Evolutionary conservation across 1,284 basidiomycete species (phyloP), one percentile per base, ranked within the genome.

Genomic region (Leccinum glutinopallens): DNA sequence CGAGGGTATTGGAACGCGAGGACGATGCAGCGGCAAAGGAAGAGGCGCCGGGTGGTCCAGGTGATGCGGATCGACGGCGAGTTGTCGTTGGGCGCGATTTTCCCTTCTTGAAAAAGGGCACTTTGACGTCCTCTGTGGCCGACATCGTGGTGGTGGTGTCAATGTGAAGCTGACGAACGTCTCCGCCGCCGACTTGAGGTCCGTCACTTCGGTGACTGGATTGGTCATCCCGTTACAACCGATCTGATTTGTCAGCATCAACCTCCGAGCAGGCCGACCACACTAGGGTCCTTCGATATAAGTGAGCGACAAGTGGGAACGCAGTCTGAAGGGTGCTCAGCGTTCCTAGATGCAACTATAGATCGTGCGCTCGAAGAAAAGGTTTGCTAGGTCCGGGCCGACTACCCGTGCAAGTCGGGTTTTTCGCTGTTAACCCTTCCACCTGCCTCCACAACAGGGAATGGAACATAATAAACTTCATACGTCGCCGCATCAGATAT

Each of bases 61-160:
- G 70, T 6, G 81, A 76, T 13, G 80, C 69, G 0, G 91, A 91
- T 17, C 93, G 86, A 70, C 90, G 89, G 46, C 94, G 85, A 13
- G 82, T 76, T 0, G 91, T 90, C 10, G 88, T 83, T 15, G 93
- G 91, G 4, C 92, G 82, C 6, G 87, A 81, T 70, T 89, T 91
- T 46, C 89, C 88, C 78, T 94, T 96, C 78, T 91, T 96, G 82
- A 96, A 94, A 77, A 94, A 91, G 10, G 93, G 90, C 0, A 94
- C 88, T 58, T 81, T 85, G 8, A 84, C 70, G 64, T 78, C 71
- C 65, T 79, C 77, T 32, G 76, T 68, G 33, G 82, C 79, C 13
- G 79, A 75, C 73, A 84, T 80, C 71, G 77, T 79, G 68, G 62
- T 67, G 53, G 9, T 8, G 7, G 25, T 5, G 9, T 10, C 29